These are phyloP conservation scores for Nyctanthes arbortristis DNA, from an alignment of 257 asterid genomes.

Conservation along the genomic window DNA sequence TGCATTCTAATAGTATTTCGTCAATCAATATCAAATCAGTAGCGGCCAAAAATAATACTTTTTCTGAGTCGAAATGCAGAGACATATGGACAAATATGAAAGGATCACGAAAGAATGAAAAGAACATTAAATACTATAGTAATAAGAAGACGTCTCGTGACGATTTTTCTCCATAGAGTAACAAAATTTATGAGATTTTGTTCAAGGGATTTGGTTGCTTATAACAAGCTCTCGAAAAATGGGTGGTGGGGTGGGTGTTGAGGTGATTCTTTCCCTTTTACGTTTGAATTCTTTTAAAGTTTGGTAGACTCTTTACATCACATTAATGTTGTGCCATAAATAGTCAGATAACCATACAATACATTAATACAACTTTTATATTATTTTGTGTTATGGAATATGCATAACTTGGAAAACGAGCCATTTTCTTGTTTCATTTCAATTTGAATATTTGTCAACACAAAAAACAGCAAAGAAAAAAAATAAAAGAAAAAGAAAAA, in stretches of 20 bases:
- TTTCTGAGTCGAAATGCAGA: constrained; percentile 28
- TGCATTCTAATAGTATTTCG: constrained; percentile 32
- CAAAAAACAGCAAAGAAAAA: too few relatives aligned
- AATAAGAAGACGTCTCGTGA: constrained; percentile 32
- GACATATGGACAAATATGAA: constrained; percentile 26
- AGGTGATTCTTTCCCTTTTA: constrained; percentile 2
- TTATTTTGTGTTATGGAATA: background rate
- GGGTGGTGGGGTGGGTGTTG: background rate
- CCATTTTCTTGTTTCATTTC: constrained; percentile 21
- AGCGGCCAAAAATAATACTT: constrained; percentile 31
- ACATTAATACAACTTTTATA: background rate
- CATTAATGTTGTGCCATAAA: constrained; percentile 20
- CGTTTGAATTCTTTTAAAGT: background rate
- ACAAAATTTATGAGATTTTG: constrained; percentile 20
- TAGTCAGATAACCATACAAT: constrained; percentile 19
- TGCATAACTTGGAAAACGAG: constrained; percentile 20
- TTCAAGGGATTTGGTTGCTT: constrained; percentile 29
- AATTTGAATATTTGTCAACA: constrained; percentile 12
- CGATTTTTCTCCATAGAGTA: constrained; percentile 30
- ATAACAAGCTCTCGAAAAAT: constrained; percentile 19
- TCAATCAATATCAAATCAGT: constrained; percentile 42
- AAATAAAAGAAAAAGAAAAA: too few relatives aligned
- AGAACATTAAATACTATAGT: constrained; percentile 24
- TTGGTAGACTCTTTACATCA: constrained; percentile 34
- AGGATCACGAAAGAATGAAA: constrained; percentile 29